Evolutionary conservation across 2,329 filamentous ascomycete genomes (phyloP).

Genomic region (Fulvia fulva): DNA sequence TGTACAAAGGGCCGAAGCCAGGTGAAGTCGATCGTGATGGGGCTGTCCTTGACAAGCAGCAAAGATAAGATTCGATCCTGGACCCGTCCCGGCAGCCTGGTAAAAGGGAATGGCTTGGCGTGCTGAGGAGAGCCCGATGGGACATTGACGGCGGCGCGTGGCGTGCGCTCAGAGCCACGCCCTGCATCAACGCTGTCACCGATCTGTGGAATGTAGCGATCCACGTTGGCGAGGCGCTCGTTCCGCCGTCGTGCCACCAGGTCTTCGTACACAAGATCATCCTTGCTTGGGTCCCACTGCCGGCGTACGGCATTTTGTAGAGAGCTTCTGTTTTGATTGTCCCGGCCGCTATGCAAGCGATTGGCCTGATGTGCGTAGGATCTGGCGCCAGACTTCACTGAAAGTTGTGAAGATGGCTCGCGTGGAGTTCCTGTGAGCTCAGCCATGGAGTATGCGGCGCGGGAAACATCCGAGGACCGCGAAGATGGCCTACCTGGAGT

Average conservation of each 20-base stretch:
- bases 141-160: not conserved
- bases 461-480: not conserved
- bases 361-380: too few relatives aligned
- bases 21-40: conserved; percentile 20
- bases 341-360: too few relatives aligned
- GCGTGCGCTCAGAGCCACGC: not conserved
- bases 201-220: conserved; percentile 17
- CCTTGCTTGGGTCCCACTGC: conserved; percentile 13
- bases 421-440: not conserved
- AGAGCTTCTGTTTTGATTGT: not conserved
- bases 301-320: conserved; percentile 10
- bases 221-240: conserved; percentile 13
- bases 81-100: conserved; percentile 11
- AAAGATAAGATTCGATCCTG: conserved; percentile 15
- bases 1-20: conserved; percentile 21
- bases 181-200: not conserved
- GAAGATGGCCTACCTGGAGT: not conserved
- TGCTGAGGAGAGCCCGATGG: not conserved
- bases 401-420: too few relatives aligned
- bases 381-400: too few relatives aligned
- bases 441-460: not conserved
- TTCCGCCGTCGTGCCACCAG: conserved; percentile 14
- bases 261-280: conserved; percentile 13
- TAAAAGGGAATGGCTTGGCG: conserved; percentile 12
- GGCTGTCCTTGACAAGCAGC: conserved; percentile 10